Percentiles rank a stretch among this genome's conserved stretches.
phyloP scores from a whole-genome alignment of 768 basidiomycete species.

The Leccinum variicolor region DNA sequence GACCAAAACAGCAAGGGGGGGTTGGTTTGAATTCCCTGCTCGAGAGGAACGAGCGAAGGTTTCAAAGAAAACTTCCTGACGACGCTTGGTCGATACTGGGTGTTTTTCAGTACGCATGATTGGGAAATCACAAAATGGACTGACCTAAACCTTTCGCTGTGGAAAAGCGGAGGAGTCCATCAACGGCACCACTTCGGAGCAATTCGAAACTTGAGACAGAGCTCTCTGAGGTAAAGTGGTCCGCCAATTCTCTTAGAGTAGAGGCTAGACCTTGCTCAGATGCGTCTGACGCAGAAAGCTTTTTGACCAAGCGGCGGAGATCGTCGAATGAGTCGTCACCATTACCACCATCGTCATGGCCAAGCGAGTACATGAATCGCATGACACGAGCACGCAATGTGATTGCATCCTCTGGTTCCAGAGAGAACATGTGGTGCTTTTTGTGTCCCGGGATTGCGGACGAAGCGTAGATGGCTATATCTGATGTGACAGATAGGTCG shows the following conservation, averaged over 20 bases:
- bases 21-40: slow-evolving; percentile 42
- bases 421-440: slow-evolving; percentile 61
- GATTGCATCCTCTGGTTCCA: slow-evolving; percentile 88
- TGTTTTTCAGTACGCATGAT: slow-evolving; percentile 3
- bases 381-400: slow-evolving; percentile 90
- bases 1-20: slow-evolving; percentile 73
- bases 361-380: slow-evolving; percentile 72
- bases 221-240: slow-evolving; percentile 70
- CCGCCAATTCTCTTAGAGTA: slow-evolving; percentile 71
- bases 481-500: slow-evolving; percentile 35
- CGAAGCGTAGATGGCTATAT: slow-evolving; percentile 36
- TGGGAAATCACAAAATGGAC: background rate
- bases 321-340: slow-evolving; percentile 62
- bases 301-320: slow-evolving; percentile 62
- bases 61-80: slow-evolving; percentile 78
- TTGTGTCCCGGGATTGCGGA: slow-evolving; percentile 60
- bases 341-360: slow-evolving; percentile 47
- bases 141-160: slow-evolving; percentile 53
- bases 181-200: slow-evolving; percentile 89
- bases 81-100: slow-evolving; percentile 58
- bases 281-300: slow-evolving; percentile 51
- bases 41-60: slow-evolving; percentile 63
- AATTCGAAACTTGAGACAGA: slow-evolving; percentile 96
- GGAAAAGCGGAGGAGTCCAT: slow-evolving; percentile 78
- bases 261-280: slow-evolving; percentile 62